phyloP scores from a whole-genome alignment of 208 protist species.

The Trypanosoma caninum region DNA sequence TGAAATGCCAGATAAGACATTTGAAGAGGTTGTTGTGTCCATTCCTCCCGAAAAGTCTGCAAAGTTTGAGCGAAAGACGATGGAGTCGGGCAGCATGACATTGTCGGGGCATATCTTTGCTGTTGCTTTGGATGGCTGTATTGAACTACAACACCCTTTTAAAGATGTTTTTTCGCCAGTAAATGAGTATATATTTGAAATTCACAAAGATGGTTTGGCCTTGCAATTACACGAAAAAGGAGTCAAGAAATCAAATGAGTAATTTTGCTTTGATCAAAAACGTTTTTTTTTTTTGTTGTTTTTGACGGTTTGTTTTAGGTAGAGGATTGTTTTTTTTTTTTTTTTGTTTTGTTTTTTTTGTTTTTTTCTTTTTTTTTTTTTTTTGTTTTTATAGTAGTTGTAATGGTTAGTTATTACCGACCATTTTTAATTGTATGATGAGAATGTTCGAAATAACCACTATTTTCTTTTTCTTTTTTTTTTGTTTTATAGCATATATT shows the following conservation, averaged over 20 bases:
- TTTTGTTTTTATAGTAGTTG: not conserved
- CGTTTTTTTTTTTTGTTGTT: no score
- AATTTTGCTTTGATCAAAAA: no score
- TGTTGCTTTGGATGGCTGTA: slow-evolving; percentile 32
- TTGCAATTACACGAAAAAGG: not conserved
- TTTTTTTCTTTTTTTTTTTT: not conserved
- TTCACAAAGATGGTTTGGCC: slow-evolving; percentile 17
- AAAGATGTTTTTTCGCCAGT: slow-evolving; percentile 35
- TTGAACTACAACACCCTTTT: slow-evolving; percentile 27
- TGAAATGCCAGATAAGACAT: slow-evolving; percentile 18
- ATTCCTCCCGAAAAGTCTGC: slow-evolving; percentile 28
- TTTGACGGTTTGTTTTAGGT: no score
- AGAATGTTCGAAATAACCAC: not conserved
- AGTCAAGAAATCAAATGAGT: no score
- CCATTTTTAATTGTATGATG: not conserved
- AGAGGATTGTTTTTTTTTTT: slow-evolving; percentile 3
- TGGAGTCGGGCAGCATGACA: slow-evolving; percentile 18
- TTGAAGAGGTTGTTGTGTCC: slow-evolving; percentile 7
- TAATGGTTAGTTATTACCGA: not conserved
- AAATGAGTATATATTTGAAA: slow-evolving; percentile 42
- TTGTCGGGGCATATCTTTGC: slow-evolving; percentile 33
- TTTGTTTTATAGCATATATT: slow-evolving; percentile 3
- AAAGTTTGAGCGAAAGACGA: slow-evolving; percentile 31
- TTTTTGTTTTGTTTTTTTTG: not conserved
- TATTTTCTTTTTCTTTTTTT: slow-evolving; percentile 18